Evolutionary conservation across 306 rosid genomes (phyloP).

Genomic region (Pterocarpus santalinus): DNA sequence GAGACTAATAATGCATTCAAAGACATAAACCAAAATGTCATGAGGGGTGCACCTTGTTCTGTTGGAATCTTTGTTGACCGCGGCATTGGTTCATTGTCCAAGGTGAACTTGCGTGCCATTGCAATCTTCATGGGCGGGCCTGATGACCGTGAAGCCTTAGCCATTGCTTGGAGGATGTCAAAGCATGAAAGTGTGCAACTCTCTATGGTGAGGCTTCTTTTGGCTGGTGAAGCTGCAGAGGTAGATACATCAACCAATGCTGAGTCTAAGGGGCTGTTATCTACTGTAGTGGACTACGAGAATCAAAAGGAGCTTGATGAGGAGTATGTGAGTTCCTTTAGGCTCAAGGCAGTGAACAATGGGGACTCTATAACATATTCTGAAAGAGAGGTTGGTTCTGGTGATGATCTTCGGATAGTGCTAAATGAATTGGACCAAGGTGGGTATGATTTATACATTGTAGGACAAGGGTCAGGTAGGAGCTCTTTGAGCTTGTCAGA

Average conservation of each 20-base stretch:
- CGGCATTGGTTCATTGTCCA: too few relatives aligned
- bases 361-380: slow-evolving; percentile 46
- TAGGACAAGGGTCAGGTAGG: slow-evolving; percentile 56
- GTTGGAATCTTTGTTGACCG: too few relatives aligned
- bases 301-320: slow-evolving; percentile 55
- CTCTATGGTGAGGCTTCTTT: slow-evolving; percentile 54
- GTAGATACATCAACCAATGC: not conserved
- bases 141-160: too few relatives aligned
- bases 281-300: slow-evolving; percentile 23
- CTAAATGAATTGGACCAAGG: slow-evolving; percentile 44
- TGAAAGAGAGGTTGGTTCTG: slow-evolving; percentile 46
- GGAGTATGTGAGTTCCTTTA: slow-evolving; percentile 50
- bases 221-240: slow-evolving; percentile 40
- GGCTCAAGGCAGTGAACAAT: slow-evolving; percentile 34
- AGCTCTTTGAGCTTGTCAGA: slow-evolving; percentile 22
- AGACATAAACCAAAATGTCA: too few relatives aligned
- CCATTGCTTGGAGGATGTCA: slow-evolving; percentile 31
- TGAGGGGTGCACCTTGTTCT: too few relatives aligned
- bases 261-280: slow-evolving; percentile 35
- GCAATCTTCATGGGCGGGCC: too few relatives aligned
- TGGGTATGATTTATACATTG: slow-evolving; percentile 55
- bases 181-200: slow-evolving; percentile 46
- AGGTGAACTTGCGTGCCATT: too few relatives aligned
- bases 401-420: slow-evolving; percentile 42
- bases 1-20: too few relatives aligned